Evolutionary conservation across 2,329 filamentous ascomycete genomes (phyloP), one percentile per base, ranked within the genome.

Genomic region (Pseudonectria foliicola): DNA sequence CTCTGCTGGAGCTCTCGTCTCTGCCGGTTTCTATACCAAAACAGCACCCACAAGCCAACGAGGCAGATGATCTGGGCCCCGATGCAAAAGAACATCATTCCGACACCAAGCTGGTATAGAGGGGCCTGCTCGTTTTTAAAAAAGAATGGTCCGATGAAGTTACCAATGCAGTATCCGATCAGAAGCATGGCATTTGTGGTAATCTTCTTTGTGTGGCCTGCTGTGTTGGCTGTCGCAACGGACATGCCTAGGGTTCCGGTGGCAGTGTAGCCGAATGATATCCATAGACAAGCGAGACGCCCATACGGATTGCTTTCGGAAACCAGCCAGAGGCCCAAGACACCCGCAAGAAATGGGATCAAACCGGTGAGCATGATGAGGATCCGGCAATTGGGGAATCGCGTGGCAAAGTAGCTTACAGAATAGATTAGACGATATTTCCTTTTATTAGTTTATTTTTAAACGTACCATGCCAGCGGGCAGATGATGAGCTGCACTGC

Each of bases 141-240:
- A 14, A 64, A 63, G 32, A 62, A 54, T 0, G 64, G 63, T 0
- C 53, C 62, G 4, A 66, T 55, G 31, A 67, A 62, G 31, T 66
- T 67, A 2, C 57, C 57, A 0, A 49, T 29, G 21, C 54, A 57
- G 30, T 57, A 75, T 0, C 66, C 67, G 5, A 71, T 56, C 28
- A 72, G 63, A 1, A 70, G 55, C 10, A 68, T 53, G 2, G 70
- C 54, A 13, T 70, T 70, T 2, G 59, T 52, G 0, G 67, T 70
- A 0, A 55, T 55, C 31, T 68, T 61, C 29, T 63, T 63, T 0
- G 60, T 63, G 18, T 63, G 57, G 0, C 60, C 59, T 0, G 60
- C 57, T 2, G 55, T 58, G 35, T 61, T 62, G 27, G 54, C 46
- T 16, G 45, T 46, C 6, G 45, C 37, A 2, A 48, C 31, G 0